Percentiles rank a stretch among this genome's conserved stretches.
These are phyloP conservation scores for Hysterangium stoloniferum DNA, from an alignment of 768 basidiomycete species.

Conservation along the genomic window DNA sequence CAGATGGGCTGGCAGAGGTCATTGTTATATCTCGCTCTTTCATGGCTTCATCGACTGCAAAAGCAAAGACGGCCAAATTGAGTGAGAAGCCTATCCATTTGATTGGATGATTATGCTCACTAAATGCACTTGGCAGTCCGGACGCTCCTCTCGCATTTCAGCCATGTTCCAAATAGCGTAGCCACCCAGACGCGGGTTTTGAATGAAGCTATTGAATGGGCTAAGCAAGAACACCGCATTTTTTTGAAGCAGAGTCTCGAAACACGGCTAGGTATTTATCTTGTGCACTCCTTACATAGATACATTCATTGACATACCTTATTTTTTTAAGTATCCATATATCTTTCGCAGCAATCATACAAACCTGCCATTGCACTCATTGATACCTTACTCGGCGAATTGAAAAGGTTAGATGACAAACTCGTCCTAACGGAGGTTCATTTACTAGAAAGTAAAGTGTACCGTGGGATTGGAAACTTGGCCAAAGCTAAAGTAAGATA, in stretches of 20 bases:
- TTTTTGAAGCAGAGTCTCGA: constrained; percentile 94
- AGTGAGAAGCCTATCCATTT: constrained; percentile 41
- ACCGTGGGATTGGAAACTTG: constrained; percentile 83
- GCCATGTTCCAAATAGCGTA: constrained; percentile 64
- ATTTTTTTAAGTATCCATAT: constrained; percentile 8
- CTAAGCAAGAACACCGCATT: constrained; percentile 83
- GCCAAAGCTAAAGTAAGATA: constrained; percentile 75
- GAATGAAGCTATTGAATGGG: constrained; percentile 88
- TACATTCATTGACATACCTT: not conserved
- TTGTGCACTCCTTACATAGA: not conserved
- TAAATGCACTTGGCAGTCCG: constrained; percentile 59
- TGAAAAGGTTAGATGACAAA: constrained; percentile 93
- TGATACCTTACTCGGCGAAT: constrained; percentile 81
- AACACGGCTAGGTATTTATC: constrained; percentile 58
- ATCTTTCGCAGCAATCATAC: constrained; percentile 46
- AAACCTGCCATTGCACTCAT: constrained; percentile 75
- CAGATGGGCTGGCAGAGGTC: constrained; percentile 75
- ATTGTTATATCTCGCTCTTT: constrained; percentile 68
- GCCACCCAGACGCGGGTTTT: constrained; percentile 78
- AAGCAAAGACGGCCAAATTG: constrained; percentile 95
- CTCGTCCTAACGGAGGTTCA: constrained; percentile 97
- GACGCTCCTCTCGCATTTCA: constrained; percentile 88
- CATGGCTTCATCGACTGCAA: constrained; percentile 92
- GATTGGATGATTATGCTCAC: not conserved
- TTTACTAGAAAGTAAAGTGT: constrained; percentile 85